Evolutionary conservation across 2,329 filamentous ascomycete species (phyloP).

Genomic region (Lasiodiplodia sp.): DNA sequence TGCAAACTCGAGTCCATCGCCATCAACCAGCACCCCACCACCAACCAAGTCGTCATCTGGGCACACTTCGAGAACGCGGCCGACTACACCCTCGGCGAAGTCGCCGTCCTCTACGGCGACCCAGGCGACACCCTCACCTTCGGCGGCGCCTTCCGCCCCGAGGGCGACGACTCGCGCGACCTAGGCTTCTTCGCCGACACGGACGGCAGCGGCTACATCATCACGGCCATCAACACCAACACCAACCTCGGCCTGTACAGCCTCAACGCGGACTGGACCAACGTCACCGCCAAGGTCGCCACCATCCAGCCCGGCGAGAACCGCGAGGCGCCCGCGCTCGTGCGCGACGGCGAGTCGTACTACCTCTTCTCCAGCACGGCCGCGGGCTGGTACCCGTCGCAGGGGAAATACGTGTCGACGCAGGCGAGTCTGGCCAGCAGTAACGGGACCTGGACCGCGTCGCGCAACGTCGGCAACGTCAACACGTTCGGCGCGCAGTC

Average conservation of each 20-base stretch:
- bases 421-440: background rate
- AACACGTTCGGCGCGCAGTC: slow-evolving; percentile 34
- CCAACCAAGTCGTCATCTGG: slow-evolving; percentile 34
- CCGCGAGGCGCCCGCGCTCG: slow-evolving; percentile 35
- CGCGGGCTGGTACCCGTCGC: slow-evolving; percentile 35
- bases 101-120: slow-evolving; percentile 34
- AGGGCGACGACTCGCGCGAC: slow-evolving; percentile 34
- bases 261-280: slow-evolving; percentile 34
- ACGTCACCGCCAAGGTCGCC: slow-evolving; percentile 31
- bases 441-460: slow-evolving; percentile 28
- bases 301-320: slow-evolving; percentile 31
- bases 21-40: slow-evolving; percentile 32
- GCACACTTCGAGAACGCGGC: slow-evolving; percentile 34
- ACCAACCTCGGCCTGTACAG: slow-evolving; percentile 36
- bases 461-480: slow-evolving; percentile 33
- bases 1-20: slow-evolving; percentile 35
- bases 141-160: slow-evolving; percentile 33
- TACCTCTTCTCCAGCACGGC: slow-evolving; percentile 36
- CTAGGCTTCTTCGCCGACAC: slow-evolving; percentile 35
- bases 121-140: slow-evolving; percentile 32
- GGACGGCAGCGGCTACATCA: slow-evolving; percentile 30
- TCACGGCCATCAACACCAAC: slow-evolving; percentile 34
- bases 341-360: slow-evolving; percentile 31
- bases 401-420: slow-evolving; percentile 25
- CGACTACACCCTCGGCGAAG: slow-evolving; percentile 34